These are phyloP conservation scores for Akanthomyces uredinophilus DNA, from an alignment of 2,329 filamentous ascomycete genomes.

Conservation along the genomic window DNA sequence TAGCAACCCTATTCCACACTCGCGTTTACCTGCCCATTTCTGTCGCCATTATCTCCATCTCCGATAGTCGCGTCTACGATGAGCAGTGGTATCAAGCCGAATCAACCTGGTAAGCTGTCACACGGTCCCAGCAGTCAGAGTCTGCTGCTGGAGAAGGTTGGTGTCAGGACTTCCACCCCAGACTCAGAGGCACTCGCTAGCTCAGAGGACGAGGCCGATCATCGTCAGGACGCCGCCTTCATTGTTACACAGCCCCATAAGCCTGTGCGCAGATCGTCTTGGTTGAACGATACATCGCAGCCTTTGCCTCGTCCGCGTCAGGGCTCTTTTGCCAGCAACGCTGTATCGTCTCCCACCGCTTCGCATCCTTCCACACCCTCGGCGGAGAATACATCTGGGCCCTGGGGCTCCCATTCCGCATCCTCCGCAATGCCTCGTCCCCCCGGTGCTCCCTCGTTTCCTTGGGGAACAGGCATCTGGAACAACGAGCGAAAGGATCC, in stretches of 20 bases:
- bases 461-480: constrained; percentile 81
- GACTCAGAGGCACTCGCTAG: constrained; percentile 92
- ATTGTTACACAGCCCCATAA: constrained; percentile 49
- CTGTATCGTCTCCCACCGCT: constrained; percentile 66
- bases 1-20: background rate
- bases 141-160: constrained; percentile 68
- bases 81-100: constrained; percentile 49
- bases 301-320: constrained; percentile 61
- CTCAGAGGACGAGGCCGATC: constrained; percentile 85
- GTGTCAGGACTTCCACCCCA: constrained; percentile 77
- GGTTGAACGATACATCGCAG: constrained; percentile 78
- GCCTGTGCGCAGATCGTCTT: constrained; percentile 69
- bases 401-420: constrained; percentile 51
- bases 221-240: constrained; percentile 50
- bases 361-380: constrained; percentile 80
- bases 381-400: constrained; percentile 49
- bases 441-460: constrained; percentile 48
- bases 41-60: constrained; percentile 42
- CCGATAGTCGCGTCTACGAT: constrained; percentile 32
- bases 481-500: constrained; percentile 73
- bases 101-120: constrained; percentile 46
- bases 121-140: constrained; percentile 53
- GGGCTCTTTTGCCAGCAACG: constrained; percentile 68
- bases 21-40: constrained; percentile 12
- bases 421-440: constrained; percentile 45